These are phyloP conservation scores for Vinca minor DNA, from an alignment of 257 asterid genomes.

Conservation along the genomic window DNA sequence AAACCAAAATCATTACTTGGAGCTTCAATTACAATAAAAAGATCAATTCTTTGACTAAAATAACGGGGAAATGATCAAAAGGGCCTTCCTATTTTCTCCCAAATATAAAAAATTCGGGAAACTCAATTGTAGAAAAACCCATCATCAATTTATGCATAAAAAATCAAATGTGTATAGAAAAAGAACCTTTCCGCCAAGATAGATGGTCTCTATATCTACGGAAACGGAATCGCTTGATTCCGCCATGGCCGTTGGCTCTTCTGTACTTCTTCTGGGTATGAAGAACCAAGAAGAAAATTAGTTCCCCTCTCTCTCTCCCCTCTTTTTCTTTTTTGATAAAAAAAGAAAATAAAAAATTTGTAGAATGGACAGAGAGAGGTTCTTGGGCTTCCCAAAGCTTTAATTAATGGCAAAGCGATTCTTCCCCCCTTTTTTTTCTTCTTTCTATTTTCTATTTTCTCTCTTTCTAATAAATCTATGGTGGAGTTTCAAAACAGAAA, in stretches of 20 bases:
- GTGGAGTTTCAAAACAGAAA: background rate
- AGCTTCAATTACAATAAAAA: background rate
- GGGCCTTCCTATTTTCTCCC: background rate
- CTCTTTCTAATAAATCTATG: conserved; percentile 1
- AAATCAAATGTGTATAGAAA: background rate
- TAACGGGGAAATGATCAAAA: background rate
- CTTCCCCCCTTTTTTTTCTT: conserved; percentile 12
- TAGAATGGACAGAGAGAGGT: conserved; percentile 8
- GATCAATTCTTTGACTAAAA: background rate
- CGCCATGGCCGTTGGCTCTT: conserved; percentile 33
- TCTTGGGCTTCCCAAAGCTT: conserved; percentile 12
- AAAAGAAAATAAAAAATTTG: too few species aligned
- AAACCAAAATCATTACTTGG: background rate
- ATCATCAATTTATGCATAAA: background rate
- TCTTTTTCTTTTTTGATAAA: background rate
- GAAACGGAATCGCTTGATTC: conserved; percentile 33
- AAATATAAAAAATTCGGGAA: background rate
- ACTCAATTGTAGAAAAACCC: background rate
- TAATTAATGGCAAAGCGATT: conserved; percentile 33
- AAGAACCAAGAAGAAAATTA: conserved; percentile 15
- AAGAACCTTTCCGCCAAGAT: conserved; percentile 41
- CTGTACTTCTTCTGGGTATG: conserved; percentile 6
- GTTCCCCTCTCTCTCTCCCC: conserved; percentile 14
- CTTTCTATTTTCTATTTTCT: background rate
- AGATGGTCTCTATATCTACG: conserved; percentile 32